Conservation (phyloP, 106 monocot genomes). For the Vanilla planifolia region DNA sequence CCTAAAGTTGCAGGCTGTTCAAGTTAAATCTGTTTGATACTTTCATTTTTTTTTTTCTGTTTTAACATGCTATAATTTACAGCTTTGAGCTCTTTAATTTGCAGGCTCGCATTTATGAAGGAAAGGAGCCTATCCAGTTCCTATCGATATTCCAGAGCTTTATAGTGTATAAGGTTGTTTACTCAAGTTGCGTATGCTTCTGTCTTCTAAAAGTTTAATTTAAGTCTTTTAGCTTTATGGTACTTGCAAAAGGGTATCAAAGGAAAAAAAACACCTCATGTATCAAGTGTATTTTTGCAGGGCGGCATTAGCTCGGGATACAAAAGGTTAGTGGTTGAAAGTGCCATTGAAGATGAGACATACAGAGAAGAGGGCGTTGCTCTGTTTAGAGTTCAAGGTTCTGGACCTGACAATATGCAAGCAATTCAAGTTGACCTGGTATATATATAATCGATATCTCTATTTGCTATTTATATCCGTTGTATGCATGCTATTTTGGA, state of each 20-base stretch:
- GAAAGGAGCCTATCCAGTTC: too few species aligned
- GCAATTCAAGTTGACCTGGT: slow-evolving; percentile 72
- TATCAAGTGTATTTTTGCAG: slow-evolving; percentile 15
- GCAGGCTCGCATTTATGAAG: too few species aligned
- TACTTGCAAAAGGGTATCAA: neutral
- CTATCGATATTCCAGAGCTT: slow-evolving; percentile 34
- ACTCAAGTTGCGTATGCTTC: neutral
- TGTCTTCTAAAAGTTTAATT: neutral
- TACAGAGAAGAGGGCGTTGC: slow-evolving; percentile 48
- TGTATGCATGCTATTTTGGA: neutral
- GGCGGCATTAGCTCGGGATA: slow-evolving; percentile 59
- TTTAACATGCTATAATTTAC: too few species aligned
- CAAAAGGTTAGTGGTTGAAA: slow-evolving; percentile 43
- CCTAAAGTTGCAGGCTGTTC: slow-evolving; percentile 42
- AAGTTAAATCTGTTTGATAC: slow-evolving; percentile 14
- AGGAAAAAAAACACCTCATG: neutral
- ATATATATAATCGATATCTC: slow-evolving; percentile 6
- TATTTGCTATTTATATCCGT: too few species aligned
- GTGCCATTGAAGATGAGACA: slow-evolving; percentile 35
- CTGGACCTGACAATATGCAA: slow-evolving; percentile 76
- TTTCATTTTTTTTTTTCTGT: slow-evolving; percentile 11
- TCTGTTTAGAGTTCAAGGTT: slow-evolving; percentile 62
- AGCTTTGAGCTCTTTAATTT: too few species aligned
- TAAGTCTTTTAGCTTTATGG: neutral
- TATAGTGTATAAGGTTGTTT: slow-evolving; percentile 42